Conservation (phyloP, 257 asterid genomes). For the Plectranthus barbatus region DNA sequence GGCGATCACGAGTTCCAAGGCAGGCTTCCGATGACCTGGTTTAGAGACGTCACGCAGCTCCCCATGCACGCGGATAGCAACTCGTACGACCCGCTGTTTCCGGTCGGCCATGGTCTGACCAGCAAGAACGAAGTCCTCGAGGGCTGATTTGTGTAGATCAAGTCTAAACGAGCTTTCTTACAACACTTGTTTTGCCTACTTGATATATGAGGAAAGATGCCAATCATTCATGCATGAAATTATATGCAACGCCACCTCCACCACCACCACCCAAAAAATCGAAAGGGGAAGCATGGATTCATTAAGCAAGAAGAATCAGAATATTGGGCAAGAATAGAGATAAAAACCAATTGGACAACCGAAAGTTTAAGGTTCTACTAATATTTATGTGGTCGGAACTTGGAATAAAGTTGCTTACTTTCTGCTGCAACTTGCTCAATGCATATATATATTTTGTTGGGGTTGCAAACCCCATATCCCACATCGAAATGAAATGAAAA, state of each 20-base stretch:
- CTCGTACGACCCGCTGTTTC: conserved; percentile 49
- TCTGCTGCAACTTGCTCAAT: conserved; percentile 19
- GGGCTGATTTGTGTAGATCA: background rate
- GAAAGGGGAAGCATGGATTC: conserved; percentile 7
- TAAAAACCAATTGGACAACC: conserved; percentile 19
- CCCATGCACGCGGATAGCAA: conserved; percentile 48
- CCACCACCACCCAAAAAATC: background rate
- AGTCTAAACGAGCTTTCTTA: background rate
- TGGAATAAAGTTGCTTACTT: conserved; percentile 24
- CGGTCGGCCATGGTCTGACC: conserved; percentile 62
- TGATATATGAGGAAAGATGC: conserved; percentile 5
- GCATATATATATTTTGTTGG: background rate
- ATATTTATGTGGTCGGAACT: conserved; percentile 18
- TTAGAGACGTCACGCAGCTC: conserved; percentile 50
- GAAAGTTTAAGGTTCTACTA: conserved; percentile 17
- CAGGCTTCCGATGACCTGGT: conserved; percentile 65
- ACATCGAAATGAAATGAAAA: background rate
- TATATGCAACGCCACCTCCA: background rate
- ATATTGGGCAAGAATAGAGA: conserved; percentile 19
- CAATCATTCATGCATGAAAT: background rate
- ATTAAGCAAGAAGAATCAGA: conserved; percentile 22
- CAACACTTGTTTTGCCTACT: background rate
- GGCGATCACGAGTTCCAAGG: conserved; percentile 77
- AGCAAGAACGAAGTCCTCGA: conserved; percentile 32
- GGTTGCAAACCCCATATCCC: too few relatives aligned